Evolutionary conservation across 495 filamentous ascomycete species (phyloP).

Genomic region (Penicillium silybi): DNA sequence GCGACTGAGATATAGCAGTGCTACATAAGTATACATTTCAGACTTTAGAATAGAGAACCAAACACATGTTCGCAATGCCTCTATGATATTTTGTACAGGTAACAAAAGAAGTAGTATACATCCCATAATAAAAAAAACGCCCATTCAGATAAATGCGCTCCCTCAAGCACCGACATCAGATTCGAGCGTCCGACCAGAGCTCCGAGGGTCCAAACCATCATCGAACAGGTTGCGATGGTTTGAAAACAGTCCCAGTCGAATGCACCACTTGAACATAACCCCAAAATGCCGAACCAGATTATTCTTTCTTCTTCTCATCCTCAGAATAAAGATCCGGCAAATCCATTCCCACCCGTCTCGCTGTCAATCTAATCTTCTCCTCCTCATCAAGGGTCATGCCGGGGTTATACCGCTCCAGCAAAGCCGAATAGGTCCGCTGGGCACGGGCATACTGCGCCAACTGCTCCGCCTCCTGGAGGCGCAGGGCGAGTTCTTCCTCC

Average conservation of each 20-base stretch:
- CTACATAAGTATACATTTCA: neutral
- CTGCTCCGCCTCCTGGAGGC: constrained; percentile 65
- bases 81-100: neutral
- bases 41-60: neutral
- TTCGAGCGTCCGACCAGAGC: neutral
- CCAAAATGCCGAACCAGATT: neutral
- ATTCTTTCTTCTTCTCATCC: constrained; percentile 14
- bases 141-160: neutral
- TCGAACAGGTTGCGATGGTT: neutral
- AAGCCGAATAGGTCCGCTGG: constrained; percentile 72
- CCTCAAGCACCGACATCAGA: neutral
- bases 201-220: no score
- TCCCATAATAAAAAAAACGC: neutral
- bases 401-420: constrained; percentile 91
- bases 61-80: neutral
- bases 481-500: constrained; percentile 13
- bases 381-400: constrained; percentile 81
- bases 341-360: constrained; percentile 84
- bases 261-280: neutral
- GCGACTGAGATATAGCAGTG: neutral
- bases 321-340: constrained; percentile 52
- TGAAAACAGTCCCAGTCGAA: neutral
- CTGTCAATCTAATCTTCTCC: constrained; percentile 77
- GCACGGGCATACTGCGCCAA: constrained; percentile 73
- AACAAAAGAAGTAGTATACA: constrained; percentile 6